These are phyloP conservation scores for Cicer yamashitae DNA, from an alignment of 306 rosid genomes.

Conservation along the genomic window DNA sequence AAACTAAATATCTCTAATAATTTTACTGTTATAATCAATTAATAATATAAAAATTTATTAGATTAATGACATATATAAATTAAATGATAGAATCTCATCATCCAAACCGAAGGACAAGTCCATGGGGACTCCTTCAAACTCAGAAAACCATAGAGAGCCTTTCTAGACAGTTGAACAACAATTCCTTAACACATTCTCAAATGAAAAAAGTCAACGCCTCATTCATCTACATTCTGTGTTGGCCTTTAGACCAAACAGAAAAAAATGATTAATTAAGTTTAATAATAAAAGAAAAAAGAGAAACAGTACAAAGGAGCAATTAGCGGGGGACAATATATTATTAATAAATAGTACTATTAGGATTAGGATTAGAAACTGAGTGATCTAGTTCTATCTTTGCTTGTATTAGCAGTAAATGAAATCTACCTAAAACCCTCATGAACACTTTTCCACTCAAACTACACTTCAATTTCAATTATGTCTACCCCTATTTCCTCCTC, in stretches of 20 bases:
- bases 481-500: background rate
- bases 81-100: background rate
- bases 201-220: background rate
- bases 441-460: slow-evolving; percentile 18
- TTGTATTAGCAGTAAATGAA: slow-evolving; percentile 16
- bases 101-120: background rate
- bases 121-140: background rate
- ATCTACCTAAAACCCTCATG: slow-evolving; percentile 30
- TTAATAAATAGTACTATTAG: background rate
- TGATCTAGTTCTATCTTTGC: slow-evolving; percentile 19
- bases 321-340: background rate
- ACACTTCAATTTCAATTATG: slow-evolving; percentile 32
- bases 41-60: too few relatives aligned
- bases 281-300: background rate
- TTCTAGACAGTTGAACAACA: background rate
- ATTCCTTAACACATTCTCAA: background rate
- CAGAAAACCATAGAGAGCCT: background rate
- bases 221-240: background rate
- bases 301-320: background rate
- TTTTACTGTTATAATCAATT: too few relatives aligned
- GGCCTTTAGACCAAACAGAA: slow-evolving; percentile 11
- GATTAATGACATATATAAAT: too few relatives aligned
- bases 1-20: too few relatives aligned
- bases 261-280: background rate
- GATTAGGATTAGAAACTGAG: background rate